Percentiles rank a stretch among this genome's conserved stretches.
Evolutionary conservation across 176 grass and related monocot species (phyloP).

Genomic region (Aechmea fasciata): DNA sequence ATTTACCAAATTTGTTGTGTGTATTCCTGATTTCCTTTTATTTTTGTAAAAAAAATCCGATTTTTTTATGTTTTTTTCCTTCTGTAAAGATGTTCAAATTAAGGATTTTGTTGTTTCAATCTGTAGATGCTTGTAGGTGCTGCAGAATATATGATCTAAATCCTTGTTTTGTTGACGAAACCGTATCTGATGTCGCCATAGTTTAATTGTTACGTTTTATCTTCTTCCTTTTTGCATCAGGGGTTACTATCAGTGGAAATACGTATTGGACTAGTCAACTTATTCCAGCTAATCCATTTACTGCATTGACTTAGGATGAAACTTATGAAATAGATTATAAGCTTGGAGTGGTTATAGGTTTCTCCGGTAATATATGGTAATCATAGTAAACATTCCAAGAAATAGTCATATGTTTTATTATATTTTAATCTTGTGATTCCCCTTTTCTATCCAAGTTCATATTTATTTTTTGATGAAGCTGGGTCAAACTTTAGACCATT

Average conservation of each 20-base stretch:
- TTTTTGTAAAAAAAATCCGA: neutral
- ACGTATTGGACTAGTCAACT: too few species aligned
- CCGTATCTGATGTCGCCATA: too few species aligned
- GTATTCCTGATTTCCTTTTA: neutral
- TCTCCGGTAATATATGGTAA: neutral
- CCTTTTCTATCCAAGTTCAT: neutral
- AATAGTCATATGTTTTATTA: neutral
- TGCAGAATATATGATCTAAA: too few species aligned
- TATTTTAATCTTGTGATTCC: neutral
- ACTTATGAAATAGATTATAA: neutral
- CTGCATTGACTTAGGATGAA: neutral
- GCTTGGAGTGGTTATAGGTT: neutral
- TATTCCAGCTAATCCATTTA: neutral
- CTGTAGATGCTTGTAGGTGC: neutral
- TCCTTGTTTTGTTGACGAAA: too few species aligned
- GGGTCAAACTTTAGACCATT: too few species aligned
- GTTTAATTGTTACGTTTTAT: too few species aligned
- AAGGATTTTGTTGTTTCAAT: neutral
- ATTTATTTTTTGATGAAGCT: neutral
- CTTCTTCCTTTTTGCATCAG: too few species aligned
- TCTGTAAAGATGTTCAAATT: neutral
- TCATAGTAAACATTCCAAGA: neutral
- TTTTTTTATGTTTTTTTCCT: neutral
- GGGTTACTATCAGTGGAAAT: too few species aligned
- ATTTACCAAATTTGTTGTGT: neutral